Percentiles rank a stretch among this genome's conserved stretches.
Evolutionary conservation across 2,329 filamentous ascomycete genomes (phyloP).

Genomic region (Aspergillus floridensis): DNA sequence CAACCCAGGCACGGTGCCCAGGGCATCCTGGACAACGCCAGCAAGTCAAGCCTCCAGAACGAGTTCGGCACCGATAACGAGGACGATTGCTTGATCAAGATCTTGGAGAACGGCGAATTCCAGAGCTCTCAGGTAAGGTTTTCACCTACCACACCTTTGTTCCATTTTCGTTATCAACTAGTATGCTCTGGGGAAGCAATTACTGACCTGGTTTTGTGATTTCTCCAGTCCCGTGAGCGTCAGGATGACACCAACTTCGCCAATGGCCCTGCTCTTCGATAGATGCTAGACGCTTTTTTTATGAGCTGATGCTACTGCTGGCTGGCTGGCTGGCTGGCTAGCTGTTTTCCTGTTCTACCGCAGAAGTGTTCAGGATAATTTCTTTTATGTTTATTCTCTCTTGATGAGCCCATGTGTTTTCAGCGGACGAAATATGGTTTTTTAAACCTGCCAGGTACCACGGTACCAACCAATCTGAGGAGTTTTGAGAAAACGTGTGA

Average conservation of each 20-base stretch:
- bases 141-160: neutral
- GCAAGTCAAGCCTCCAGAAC: conserved; percentile 70
- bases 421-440: neutral
- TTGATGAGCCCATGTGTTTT: conserved; percentile 1
- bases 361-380: neutral
- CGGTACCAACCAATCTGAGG: neutral
- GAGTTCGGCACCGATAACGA: conserved; percentile 82
- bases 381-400: neutral
- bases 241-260: conserved; percentile 31
- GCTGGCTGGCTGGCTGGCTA: conserved; percentile 8
- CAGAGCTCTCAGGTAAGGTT: conserved; percentile 59
- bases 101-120: conserved; percentile 71
- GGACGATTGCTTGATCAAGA: conserved; percentile 77
- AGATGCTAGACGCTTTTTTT: conserved; percentile 11
- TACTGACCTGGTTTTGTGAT: conserved; percentile 9
- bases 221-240: conserved; percentile 28
- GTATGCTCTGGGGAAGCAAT: neutral
- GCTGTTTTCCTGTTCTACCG: neutral
- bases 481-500: neutral
- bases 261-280: conserved; percentile 19
- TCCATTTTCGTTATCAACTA: neutral
- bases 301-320: conserved; percentile 10
- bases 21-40: conserved; percentile 72
- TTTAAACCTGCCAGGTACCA: neutral
- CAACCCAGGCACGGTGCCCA: conserved; percentile 70